Evolutionary conservation across 2,329 filamentous ascomycete genomes (phyloP), one percentile per base, ranked within the genome.

Genomic region (Aspergillus piperis): DNA sequence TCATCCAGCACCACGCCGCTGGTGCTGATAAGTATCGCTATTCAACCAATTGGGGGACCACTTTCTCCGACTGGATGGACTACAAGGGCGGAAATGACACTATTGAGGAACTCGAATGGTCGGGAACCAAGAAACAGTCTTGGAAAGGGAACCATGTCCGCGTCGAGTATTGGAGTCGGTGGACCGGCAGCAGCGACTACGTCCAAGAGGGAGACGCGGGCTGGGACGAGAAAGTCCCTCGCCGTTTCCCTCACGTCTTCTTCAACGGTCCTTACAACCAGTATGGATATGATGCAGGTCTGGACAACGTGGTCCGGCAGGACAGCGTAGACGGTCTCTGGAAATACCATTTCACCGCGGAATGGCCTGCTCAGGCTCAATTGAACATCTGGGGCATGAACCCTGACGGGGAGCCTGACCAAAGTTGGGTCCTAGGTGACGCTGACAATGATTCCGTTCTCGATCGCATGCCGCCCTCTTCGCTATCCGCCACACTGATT

Each of bases 311-410:
- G 3, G 82, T 88, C 75, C 67, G 75, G 11, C 78, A 83, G 47
- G 75, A 78, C 21, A 39, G 41, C 7, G 72, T 73, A n/a, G 77
- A 84, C 49, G 77, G 79, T 15, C 71, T 75, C 2, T 89, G 87
- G 87, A 74, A 78, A 19, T 84, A 83, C 64, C 80, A 86, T 63
- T 85, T 88, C 62, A 84, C 87, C 80, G 78, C 81, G 3, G 86
- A 89, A 68, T 89, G 86, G 85, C 87, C 87, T 4, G 81, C 83
- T 2, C 73, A 81, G 44, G 81, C 85, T 58, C 86, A 88, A 67
- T 72, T 88, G 58, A 89, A 88, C 64, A 78, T 87, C 8, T 89
- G 87, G 86, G 86, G 86, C 54, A 85, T 88, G 68, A 86, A 88
- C 66, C 81, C 82, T 0, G 81, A 87, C 70, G 84, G 85, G 23